Percentiles rank a stretch among this genome's conserved stretches.
Conservation (phyloP, 176 grass and related monocot genomes). For the Cymbopogon citratus region DNA sequence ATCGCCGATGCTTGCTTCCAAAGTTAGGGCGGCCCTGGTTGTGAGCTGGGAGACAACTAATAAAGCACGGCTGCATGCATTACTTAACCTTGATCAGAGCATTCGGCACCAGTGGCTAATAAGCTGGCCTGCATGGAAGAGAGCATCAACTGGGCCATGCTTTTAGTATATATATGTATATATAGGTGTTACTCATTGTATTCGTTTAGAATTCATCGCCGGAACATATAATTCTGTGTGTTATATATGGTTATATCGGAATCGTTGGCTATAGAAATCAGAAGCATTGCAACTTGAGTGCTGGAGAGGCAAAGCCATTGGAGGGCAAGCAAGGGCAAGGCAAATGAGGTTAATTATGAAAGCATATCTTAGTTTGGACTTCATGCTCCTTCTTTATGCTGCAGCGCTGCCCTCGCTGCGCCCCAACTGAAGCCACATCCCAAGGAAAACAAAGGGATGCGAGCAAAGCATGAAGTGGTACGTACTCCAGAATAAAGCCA, state of each 20-base stretch:
- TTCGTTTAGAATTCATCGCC: neutral
- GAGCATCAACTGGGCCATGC: conserved; percentile 8
- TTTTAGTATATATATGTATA: too few species aligned
- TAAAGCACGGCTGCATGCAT: conserved; percentile 22
- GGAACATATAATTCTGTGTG: conserved; percentile 19
- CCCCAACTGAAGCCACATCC: conserved; percentile 36
- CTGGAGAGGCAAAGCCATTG: conserved; percentile 19
- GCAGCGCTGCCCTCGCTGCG: conserved; percentile 24
- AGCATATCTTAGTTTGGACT: conserved; percentile 33
- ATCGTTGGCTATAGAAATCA: neutral
- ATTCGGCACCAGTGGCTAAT: conserved; percentile 20
- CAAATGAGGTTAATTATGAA: conserved; percentile 36
- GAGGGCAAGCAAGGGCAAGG: neutral
- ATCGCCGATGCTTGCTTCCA: conserved; percentile 38
- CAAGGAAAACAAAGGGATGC: conserved; percentile 29
- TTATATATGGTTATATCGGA: neutral
- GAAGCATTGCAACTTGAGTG: conserved; percentile 11
- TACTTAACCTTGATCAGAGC: conserved; percentile 24
- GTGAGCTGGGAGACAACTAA: conserved; percentile 31
- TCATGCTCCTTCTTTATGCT: conserved; percentile 36
- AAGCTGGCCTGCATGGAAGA: too few species aligned
- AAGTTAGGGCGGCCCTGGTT: conserved; percentile 27
- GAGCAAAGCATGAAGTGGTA: neutral
- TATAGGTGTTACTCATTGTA: neutral
- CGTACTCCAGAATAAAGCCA: conserved; percentile 25